Conservation (phyloP, 163 green algal genomes). For the Coccomyxa subellipsoidea region DNA sequence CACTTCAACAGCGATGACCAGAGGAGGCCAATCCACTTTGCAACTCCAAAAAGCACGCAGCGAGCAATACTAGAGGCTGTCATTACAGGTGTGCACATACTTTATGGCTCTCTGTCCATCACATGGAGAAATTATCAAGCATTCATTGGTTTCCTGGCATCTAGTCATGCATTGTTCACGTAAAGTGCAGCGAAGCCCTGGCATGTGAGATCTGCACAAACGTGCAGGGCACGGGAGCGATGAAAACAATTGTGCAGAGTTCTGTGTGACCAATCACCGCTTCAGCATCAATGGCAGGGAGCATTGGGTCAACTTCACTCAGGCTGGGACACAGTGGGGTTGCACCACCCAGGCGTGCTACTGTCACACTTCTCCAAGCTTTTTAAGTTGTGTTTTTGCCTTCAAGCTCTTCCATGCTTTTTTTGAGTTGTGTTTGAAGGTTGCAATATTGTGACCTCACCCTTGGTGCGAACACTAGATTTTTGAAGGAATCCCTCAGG, state of each 20-base stretch:
- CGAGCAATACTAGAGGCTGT: slow-evolving; percentile 24
- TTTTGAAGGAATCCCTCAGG: not conserved
- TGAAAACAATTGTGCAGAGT: slow-evolving; percentile 49
- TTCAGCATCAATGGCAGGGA: slow-evolving; percentile 44
- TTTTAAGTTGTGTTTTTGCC: no score
- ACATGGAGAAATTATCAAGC: not conserved
- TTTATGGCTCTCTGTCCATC: not conserved
- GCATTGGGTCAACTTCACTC: slow-evolving; percentile 28
- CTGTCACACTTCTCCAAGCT: no score
- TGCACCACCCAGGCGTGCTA: slow-evolving; percentile 45
- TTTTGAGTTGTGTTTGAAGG: no score
- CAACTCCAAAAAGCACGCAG: slow-evolving; percentile 4
- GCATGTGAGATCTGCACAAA: not conserved
- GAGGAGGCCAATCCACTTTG: slow-evolving; percentile 16
- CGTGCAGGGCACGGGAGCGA: slow-evolving; percentile 39
- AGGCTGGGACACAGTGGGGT: slow-evolving; percentile 45
- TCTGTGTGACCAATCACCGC: slow-evolving; percentile 46
- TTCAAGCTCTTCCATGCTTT: no score
- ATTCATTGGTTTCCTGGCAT: not conserved
- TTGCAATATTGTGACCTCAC: no score
- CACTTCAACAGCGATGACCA: slow-evolving; percentile 36
- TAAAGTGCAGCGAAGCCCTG: not conserved
- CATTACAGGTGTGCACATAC: slow-evolving; percentile 31
- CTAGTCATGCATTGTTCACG: not conserved
- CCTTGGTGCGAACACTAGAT: no score